Evolutionary conservation across 2,329 filamentous ascomycete genomes (phyloP).

Genomic region (Diplocarpon mali): DNA sequence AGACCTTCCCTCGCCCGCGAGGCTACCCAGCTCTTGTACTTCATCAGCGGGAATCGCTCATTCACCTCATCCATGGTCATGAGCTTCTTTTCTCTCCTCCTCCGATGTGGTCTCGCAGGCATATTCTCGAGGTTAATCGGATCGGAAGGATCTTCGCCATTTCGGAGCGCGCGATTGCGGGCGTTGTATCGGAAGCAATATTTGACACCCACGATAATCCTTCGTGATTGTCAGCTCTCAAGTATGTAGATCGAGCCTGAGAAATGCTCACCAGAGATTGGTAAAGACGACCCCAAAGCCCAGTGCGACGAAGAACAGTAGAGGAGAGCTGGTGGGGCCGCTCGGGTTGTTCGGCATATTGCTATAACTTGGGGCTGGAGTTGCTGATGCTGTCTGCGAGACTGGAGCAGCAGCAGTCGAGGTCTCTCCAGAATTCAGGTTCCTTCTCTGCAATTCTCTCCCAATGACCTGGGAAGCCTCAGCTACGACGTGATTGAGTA

Average conservation of each 20-base stretch:
- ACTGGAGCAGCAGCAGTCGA: conserved; percentile 10
- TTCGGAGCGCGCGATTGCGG: conserved; percentile 68
- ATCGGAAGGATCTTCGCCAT: conserved; percentile 72
- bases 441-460: conserved; percentile 5
- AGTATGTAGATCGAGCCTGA: conserved; percentile 5
- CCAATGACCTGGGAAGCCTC: conserved; percentile 20
- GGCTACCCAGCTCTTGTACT: conserved; percentile 93
- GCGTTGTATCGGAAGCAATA: conserved; percentile 99
- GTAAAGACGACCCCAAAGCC: conserved; percentile 98
- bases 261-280: conserved; percentile 73
- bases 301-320: conserved; percentile 88
- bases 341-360: conserved; percentile 4
- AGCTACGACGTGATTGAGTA: conserved; percentile 21
- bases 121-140: conserved; percentile 81
- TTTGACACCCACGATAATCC: conserved; percentile 99
- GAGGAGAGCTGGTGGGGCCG: conserved; percentile 55
- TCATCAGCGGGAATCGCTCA: conserved; percentile 86
- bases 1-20: conserved; percentile 74
- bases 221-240: conserved; percentile 32
- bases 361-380: conserved; percentile 6
- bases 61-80: conserved; percentile 99
- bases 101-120: conserved; percentile 66
- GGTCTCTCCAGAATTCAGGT: conserved; percentile 11
- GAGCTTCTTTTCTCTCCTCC: conserved; percentile 90
- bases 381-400: conserved; percentile 4